These are phyloP conservation scores for Ziziphus jujuba DNA, from an alignment of 306 rosid genomes.

Conservation along the genomic window DNA sequence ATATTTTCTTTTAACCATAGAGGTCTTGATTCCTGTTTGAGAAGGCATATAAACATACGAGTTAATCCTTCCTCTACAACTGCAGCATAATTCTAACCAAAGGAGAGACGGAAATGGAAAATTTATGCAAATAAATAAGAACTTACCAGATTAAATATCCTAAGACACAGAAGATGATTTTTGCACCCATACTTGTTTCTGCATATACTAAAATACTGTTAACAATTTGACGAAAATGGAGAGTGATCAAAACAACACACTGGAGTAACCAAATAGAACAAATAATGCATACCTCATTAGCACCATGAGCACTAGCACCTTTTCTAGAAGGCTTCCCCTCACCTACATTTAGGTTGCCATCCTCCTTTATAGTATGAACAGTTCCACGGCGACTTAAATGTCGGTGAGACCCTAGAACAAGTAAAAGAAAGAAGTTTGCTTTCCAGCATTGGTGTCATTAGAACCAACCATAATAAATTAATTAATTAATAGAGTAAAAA, in stretches of 20 bases:
- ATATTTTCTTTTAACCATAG: not conserved
- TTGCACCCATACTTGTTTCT: slow-evolving; percentile 99
- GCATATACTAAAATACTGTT: slow-evolving; percentile 30
- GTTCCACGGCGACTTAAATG: slow-evolving; percentile 73
- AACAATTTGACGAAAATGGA: slow-evolving; percentile 13
- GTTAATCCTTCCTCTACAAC: not conserved
- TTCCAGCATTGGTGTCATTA: slow-evolving; percentile 1
- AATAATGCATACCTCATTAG: slow-evolving; percentile 65
- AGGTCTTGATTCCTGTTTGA: not conserved
- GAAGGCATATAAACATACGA: not conserved
- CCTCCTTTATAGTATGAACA: slow-evolving; percentile 60
- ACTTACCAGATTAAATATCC: slow-evolving; percentile 50
- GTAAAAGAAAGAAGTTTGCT: slow-evolving; percentile 11
- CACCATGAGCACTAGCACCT: slow-evolving; percentile 55
- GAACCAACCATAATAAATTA: slow-evolving; percentile 4
- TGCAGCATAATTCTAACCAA: not conserved
- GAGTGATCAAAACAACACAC: slow-evolving; percentile 1
- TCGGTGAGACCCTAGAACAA: slow-evolving; percentile 55
- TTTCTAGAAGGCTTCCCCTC: slow-evolving; percentile 81
- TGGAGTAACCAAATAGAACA: not conserved
- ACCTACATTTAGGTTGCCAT: slow-evolving; percentile 44
- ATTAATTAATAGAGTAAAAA: not conserved
- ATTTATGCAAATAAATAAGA: not conserved
- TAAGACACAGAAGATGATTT: slow-evolving; percentile 87
- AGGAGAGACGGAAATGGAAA: not conserved